These are phyloP conservation scores for Clonostachys rhizophaga DNA, from an alignment of 2,329 filamentous ascomycete genomes.

Conservation along the genomic window DNA sequence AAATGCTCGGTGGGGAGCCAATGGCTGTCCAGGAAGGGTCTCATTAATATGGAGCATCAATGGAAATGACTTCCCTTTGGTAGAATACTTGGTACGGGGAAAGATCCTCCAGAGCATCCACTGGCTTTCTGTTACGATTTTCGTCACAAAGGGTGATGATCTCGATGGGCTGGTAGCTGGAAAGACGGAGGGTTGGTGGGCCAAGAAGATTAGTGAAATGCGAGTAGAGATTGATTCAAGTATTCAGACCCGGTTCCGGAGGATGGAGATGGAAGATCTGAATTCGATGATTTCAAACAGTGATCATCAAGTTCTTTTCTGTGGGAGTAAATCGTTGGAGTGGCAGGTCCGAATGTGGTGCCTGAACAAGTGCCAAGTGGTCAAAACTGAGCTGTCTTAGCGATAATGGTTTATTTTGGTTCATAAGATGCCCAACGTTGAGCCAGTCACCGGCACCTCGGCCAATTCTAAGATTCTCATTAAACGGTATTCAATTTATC, in stretches of 20 bases:
- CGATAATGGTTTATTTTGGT: too few species aligned
- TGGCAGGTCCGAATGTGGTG: constrained; percentile 16
- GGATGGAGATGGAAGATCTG: constrained; percentile 6
- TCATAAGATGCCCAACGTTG: too few species aligned
- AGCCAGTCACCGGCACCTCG: too few species aligned
- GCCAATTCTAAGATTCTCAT: too few species aligned
- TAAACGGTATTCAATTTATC: too few species aligned
- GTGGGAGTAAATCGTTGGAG: constrained; percentile 13
- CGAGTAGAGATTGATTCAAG: neutral
- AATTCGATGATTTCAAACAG: neutral
- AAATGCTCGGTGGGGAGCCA: neutral
- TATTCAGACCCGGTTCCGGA: constrained; percentile 1
- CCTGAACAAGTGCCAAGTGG: constrained; percentile 1
- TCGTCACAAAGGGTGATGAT: constrained; percentile 10
- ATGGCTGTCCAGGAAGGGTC: neutral
- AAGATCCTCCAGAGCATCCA: neutral
- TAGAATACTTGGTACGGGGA: constrained; percentile 7
- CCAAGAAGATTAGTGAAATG: neutral
- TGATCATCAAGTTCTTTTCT: constrained; percentile 6
- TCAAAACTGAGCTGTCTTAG: neutral
- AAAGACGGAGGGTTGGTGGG: constrained; percentile 6
- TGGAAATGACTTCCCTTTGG: constrained; percentile 7
- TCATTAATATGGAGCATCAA: constrained; percentile 6
- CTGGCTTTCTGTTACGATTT: constrained; percentile 6
- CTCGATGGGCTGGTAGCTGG: constrained; percentile 1